Percentiles rank a stretch among this genome's conserved stretches.
phyloP scores from a whole-genome alignment of 495 filamentous ascomycete species.

The Lepraria neglecta region DNA sequence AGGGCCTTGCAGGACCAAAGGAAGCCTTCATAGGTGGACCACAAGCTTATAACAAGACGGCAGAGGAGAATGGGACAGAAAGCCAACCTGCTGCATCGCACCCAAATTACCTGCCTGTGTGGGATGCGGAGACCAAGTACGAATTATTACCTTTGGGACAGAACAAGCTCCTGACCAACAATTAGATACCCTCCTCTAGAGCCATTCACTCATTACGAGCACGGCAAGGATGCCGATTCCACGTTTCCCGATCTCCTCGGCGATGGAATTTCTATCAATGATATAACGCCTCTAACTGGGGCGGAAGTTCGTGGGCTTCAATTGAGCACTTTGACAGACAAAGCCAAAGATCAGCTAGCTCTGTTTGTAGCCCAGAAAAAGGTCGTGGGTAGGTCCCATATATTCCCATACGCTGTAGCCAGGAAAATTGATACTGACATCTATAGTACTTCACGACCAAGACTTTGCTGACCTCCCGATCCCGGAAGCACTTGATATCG shows the following conservation, averaged over 20 bases:
- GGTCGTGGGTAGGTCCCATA: slow-evolving; percentile 34
- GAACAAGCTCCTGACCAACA: too few species aligned
- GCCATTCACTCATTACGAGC: slow-evolving; percentile 65
- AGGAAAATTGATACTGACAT: too few species aligned
- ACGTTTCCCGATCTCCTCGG: slow-evolving; percentile 60
- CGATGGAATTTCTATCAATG: slow-evolving; percentile 32
- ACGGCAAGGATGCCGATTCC: slow-evolving; percentile 64
- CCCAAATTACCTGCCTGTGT: slow-evolving; percentile 23
- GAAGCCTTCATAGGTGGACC: slow-evolving; percentile 14
- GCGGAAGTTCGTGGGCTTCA: slow-evolving; percentile 72
- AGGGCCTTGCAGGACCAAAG: neutral
- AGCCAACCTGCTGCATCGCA: slow-evolving; percentile 22
- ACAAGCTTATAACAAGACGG: slow-evolving; percentile 20
- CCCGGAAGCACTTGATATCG: slow-evolving; percentile 60
- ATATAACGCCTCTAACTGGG: slow-evolving; percentile 69
- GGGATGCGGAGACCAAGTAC: slow-evolving; percentile 35
- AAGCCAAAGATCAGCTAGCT: slow-evolving; percentile 75
- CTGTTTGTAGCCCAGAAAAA: slow-evolving; percentile 72
- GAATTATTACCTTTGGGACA: too few species aligned
- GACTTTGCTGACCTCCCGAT: slow-evolving; percentile 73
- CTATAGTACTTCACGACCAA: slow-evolving; percentile 63
- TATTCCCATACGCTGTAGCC: too few species aligned
- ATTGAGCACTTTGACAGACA: slow-evolving; percentile 57
- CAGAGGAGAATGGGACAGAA: slow-evolving; percentile 24
- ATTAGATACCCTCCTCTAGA: slow-evolving; percentile 45